Base-by-base conservation (phyloP, 2,329 filamentous ascomycete species). In the Westerdykella ornata region DNA sequence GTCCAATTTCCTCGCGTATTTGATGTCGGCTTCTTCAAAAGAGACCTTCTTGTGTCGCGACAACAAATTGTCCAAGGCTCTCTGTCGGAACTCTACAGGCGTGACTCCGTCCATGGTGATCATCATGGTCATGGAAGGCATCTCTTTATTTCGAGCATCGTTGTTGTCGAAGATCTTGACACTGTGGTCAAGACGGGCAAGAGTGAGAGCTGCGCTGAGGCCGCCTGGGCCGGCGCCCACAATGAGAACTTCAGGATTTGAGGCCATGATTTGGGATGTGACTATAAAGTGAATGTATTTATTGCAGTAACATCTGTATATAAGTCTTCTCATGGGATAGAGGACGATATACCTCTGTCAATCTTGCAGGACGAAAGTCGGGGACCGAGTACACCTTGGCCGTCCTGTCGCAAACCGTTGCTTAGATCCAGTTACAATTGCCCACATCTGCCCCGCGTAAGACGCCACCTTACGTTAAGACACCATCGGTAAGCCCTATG, bases 161-260 rank as follows among this genome's bases (percentile, higher is more conserved):
- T 49, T 51, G 0, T 53, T 55, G 37, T 69, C 65, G 43, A 72
- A 69, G 12, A 73, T 46, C 13, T 68, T 50, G 13, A 54, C 53
- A 1, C 56, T 67, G 42, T 68, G 61, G 0, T 57, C 46, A 15
- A 63, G 56, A 2, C 68, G 64, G 3, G 59, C 61, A 0, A 72
- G 51, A 1, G 51, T 50, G 1, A 56, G 39, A 1, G 67, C 67
- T 1, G 56, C 57, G 0, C 63, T 48, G 2, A 73, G 57, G 9
- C 69, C 69, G 1, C 67, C 67, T 13, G 68, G 69, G 1, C 70
- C 69, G 20, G 53, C 64, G 30, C 69, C 69, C 4, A 57, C 32
- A 26, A 57, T 51, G 14, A 51, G 17, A 19, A 42, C 20, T 6
- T 51, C 48, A 15, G 31, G 16, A 14, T n/a, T 15, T n/a, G 18